Conservation (phyloP, 768 basidiomycete genomes). For the Kockovaella imperatae region DNA sequence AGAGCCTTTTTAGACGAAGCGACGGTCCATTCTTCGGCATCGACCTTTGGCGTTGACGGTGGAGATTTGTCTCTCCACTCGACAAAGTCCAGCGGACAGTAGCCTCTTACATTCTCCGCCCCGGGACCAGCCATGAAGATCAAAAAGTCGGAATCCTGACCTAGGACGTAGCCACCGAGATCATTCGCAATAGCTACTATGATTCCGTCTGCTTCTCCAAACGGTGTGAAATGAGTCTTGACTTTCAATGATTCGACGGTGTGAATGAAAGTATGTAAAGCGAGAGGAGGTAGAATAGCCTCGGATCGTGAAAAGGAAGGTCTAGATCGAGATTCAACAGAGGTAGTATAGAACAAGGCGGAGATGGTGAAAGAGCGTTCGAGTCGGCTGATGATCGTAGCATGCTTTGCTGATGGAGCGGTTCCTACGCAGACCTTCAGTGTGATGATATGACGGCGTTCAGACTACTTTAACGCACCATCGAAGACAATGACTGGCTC, state of each 20-base stretch:
- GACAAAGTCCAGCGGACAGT: conserved; percentile 42
- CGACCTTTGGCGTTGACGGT: background rate
- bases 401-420: conserved; percentile 37
- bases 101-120: conserved; percentile 25
- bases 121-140: conserved; percentile 18
- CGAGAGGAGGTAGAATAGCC: conserved; percentile 39
- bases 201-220: conserved; percentile 42
- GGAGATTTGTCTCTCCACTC: conserved; percentile 36
- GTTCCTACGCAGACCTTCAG: conserved; percentile 30
- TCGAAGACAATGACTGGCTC: conserved; percentile 44
- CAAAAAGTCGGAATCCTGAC: conserved; percentile 41
- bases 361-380: conserved; percentile 19
- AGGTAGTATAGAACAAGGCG: conserved; percentile 43
- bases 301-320: conserved; percentile 26
- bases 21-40: background rate
- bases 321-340: conserved; percentile 34
- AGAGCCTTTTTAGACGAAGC: background rate
- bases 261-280: conserved; percentile 35
- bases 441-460: background rate
- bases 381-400: conserved; percentile 29
- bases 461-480: conserved; percentile 26
- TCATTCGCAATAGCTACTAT: conserved; percentile 35
- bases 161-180: conserved; percentile 39
- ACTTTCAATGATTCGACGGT: conserved; percentile 28
- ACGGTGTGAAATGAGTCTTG: conserved; percentile 31